Conservation (phyloP, 805 yeast genomes). For the Pichia manshurica region DNA sequence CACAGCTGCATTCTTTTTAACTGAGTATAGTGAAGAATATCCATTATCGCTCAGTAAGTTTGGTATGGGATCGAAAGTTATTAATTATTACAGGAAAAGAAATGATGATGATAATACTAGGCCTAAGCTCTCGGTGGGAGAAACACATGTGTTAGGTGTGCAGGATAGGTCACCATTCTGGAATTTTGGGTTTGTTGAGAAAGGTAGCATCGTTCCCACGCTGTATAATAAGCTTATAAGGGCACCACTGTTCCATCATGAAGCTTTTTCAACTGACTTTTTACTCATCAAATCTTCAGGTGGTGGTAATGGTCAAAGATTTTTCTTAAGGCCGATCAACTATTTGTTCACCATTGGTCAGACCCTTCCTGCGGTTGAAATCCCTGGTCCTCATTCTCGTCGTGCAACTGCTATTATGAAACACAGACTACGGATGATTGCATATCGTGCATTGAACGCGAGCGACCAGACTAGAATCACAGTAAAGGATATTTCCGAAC, state of each 20-base stretch:
- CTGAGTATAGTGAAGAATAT: conserved; percentile 87
- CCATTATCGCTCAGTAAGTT: conserved; percentile 80
- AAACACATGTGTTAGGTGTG: conserved; percentile 91
- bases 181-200: conserved; percentile 96
- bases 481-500: conserved; percentile 82
- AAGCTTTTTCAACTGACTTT: conserved; percentile 72
- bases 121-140: conserved; percentile 87
- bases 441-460: conserved; percentile 76
- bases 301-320: conserved; percentile 60
- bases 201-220: conserved; percentile 91
- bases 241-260: conserved; percentile 92
- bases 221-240: conserved; percentile 84
- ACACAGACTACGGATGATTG: conserved; percentile 89
- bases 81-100: conserved; percentile 86
- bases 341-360: conserved; percentile 87
- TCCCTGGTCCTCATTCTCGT: conserved; percentile 97
- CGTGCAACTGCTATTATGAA: conserved; percentile 91
- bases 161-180: conserved; percentile 97
- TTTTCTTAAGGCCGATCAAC: conserved; percentile 62
- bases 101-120: conserved; percentile 75
- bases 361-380: conserved; percentile 84
- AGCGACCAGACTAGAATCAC: conserved; percentile 67
- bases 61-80: conserved; percentile 93
- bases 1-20: conserved; percentile 63
- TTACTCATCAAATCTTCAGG: conserved; percentile 75